These are phyloP conservation scores for Chytriomyces sp. DNA, from an alignment of 192 early-diverging fungal species.

Conservation along the genomic window DNA sequence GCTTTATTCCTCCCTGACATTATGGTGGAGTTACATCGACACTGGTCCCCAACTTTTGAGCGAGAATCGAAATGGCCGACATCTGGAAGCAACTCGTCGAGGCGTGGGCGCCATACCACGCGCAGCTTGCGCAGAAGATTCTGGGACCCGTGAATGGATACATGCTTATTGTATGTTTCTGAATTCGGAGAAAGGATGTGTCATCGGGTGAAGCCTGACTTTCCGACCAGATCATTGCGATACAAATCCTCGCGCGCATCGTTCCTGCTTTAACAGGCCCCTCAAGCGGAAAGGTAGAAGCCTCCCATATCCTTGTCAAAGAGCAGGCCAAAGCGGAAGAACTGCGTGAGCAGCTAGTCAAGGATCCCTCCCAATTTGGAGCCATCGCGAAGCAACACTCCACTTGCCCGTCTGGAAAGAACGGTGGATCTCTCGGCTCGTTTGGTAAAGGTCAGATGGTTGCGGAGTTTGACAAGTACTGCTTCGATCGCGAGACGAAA, in stretches of 20 bases:
- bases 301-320: constrained; percentile 39
- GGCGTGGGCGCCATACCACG: constrained; percentile 4
- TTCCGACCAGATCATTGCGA: constrained; percentile 4
- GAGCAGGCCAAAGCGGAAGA: constrained; percentile 29
- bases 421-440: constrained; percentile 81
- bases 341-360: constrained; percentile 6
- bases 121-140: constrained; percentile 8
- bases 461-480: constrained; percentile 37
- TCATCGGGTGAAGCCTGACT: background rate
- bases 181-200: background rate
- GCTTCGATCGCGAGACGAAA: constrained; percentile 30
- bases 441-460: constrained; percentile 93
- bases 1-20: too few relatives aligned
- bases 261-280: background rate
- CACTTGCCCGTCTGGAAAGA: constrained; percentile 87
- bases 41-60: too few relatives aligned
- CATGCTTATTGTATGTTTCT: background rate
- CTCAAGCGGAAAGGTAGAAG: background rate
- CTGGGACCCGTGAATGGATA: constrained; percentile 10
- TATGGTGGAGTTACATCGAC: too few relatives aligned
- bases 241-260: constrained; percentile 6
- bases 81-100: background rate
- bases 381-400: constrained; percentile 77
- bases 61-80: too few relatives aligned
- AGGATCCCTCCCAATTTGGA: constrained; percentile 52